Evolutionary conservation across 352 stramenopile genomes (phyloP), one percentile per base, ranked within the genome.

Genomic region (Pythium apleroticum): DNA sequence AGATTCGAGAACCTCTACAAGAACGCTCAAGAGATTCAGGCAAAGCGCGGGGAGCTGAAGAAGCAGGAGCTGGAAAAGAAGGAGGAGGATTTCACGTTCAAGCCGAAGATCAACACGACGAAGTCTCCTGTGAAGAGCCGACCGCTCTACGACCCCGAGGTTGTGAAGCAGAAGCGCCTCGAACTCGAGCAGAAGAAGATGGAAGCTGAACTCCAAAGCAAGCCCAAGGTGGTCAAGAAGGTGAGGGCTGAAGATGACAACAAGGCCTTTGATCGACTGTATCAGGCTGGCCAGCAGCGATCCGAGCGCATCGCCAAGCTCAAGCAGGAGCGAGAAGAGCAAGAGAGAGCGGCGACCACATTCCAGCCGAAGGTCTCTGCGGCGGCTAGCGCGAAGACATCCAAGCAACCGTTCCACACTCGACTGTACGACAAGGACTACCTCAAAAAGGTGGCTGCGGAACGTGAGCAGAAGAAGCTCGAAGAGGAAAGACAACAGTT

Each of bases 1-100:
- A 75, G 84, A 48, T 91, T 84, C 52, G 86, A 95, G 68, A 90
- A 91, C 41, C 52, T 95, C 0, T 95, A 95, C 59, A 78, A 80
- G 28, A 68, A 93, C 2, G 82, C 82, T 11, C 69, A 84, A 31
- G 75, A 88, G 52, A 73, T 92, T 10, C 80, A 89, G 53, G 72
- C 76, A 24, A 92, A 90, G 41, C 72, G 84, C 11, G 82, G 91
- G 35, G 79, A 66, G 30, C 55, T 86, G 35, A 93, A 90, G 58
- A 76, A 84, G 8, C 65, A 79, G 12, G 82, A 89, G 50, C 74
- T 68, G 39, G 73, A 85, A 17, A 79, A 82, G 45, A 77, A 78
- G 8, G 76, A 73, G 0, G 84, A 89, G 19, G 73, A 86, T 62
- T 90, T 76, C 33, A 88, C 84, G 1, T 95, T 95, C 63, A 88